These are phyloP conservation scores for Ceratobasidium papillatum DNA, from an alignment of 1,284 basidiomycete species.

Conservation along the genomic window DNA sequence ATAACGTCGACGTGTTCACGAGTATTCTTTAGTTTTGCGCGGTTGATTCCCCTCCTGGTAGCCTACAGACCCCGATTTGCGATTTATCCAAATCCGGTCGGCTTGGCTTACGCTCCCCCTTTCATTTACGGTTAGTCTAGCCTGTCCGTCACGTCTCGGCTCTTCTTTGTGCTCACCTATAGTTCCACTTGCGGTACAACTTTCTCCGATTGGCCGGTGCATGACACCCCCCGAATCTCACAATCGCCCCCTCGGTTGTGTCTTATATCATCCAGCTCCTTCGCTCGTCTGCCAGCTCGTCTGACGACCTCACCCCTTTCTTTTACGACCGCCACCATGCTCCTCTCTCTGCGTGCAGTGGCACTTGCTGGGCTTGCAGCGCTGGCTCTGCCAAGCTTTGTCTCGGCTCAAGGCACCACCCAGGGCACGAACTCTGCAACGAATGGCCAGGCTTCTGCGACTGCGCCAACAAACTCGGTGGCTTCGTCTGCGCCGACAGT, in stretches of 20 bases:
- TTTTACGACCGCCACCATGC: constrained; percentile 14
- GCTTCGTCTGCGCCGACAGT: constrained; percentile 7
- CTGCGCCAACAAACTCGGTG: background rate
- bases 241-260: constrained; percentile 5
- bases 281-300: background rate
- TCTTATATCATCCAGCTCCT: background rate
- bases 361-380: constrained; percentile 6
- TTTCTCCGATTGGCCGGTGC: background rate
- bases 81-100: background rate
- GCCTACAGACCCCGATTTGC: background rate
- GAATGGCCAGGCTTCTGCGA: background rate
- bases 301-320: background rate
- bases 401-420: constrained; percentile 4
- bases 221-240: background rate
- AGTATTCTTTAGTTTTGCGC: background rate
- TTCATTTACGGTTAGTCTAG: constrained; percentile 5
- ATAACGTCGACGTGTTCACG: background rate
- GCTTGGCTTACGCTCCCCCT: background rate
- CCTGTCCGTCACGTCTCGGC: background rate
- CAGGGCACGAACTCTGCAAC: background rate
- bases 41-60: background rate
- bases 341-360: background rate
- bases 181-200: background rate
- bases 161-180: constrained; percentile 14
- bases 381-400: constrained; percentile 5